phyloP scores from a whole-genome alignment of 352 stramenopile genomes.

The Aphanomyces cochlioides region DNA sequence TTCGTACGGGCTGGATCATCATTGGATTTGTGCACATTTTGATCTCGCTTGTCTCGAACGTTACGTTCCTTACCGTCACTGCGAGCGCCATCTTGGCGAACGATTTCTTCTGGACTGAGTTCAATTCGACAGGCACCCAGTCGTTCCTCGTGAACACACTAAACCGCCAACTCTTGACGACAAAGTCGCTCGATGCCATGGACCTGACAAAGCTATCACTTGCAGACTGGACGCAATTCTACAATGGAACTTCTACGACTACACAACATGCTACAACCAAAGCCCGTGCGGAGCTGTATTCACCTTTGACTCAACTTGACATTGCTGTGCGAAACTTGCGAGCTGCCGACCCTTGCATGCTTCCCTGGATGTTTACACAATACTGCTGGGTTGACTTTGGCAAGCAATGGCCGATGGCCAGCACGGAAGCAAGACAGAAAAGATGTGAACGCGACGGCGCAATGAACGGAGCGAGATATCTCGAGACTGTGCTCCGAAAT shows the following conservation, averaged over 20 bases:
- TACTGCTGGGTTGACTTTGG: conserved; percentile 24
- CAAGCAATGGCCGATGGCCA: conserved; percentile 6
- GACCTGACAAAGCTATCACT: neutral
- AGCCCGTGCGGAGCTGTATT: neutral
- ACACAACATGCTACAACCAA: neutral
- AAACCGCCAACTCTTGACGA: neutral
- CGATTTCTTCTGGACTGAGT: conserved; percentile 29
- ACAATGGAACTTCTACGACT: neutral
- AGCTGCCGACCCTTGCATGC: conserved; percentile 12
- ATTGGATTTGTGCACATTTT: conserved; percentile 4
- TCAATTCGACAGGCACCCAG: conserved; percentile 4
- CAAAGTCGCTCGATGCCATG: neutral
- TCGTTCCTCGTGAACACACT: conserved; percentile 18
- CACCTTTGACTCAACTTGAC: neutral
- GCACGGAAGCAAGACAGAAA: neutral
- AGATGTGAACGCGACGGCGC: neutral
- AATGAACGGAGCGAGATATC: conserved; percentile 17
- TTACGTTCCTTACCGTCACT: conserved; percentile 8
- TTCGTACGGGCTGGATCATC: neutral
- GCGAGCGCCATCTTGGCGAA: conserved; percentile 9
- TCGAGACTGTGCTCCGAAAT: conserved; percentile 17
- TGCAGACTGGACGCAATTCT: conserved; percentile 2
- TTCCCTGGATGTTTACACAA: conserved; percentile 28
- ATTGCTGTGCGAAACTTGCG: neutral
- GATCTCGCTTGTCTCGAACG: conserved; percentile 5